Evolutionary conservation across 73 alveolate species (phyloP), one percentile per base, ranked within the genome.

Genomic region (Paramecium octaurelia): DNA sequence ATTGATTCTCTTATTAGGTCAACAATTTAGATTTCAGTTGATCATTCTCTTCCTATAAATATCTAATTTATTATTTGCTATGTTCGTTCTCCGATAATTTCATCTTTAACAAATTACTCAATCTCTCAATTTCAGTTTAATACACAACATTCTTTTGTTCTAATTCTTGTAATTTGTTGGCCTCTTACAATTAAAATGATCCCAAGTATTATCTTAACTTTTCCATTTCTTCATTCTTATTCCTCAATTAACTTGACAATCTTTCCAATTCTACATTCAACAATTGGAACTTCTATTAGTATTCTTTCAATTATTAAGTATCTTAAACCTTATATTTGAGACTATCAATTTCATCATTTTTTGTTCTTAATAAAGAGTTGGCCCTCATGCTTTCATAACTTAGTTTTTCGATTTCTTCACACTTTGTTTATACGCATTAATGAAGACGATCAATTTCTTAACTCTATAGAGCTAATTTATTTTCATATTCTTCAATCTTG

Each of bases 211-310:
- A 34, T 71, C 86, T 71, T 0, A 71, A 10, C 12, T 34, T 71
- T 36, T 71, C 86, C 31, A 71, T 71, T 71, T 71, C 86, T 0
- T 71, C 86, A 71, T 71, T 71, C 12, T 71, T 71, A 71, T 29
- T 71, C 34, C 60, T 71, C 14, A 71, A 71, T 71, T 71, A 14
- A 14, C n/a, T 24, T 29, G 86, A 23, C 40, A 71, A 16, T 71
- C 86, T 71, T n/a, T 71, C 86, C n/a, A 71, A 1, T 8, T 71
- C 86, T 23, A 18, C 40, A 71, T 21, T 71, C 31, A 71, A 31
- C 11, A 71, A 29, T 7, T 27, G 2, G 8, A 71, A 7, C 34
- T 71, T 71, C 27, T 29, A 71, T 71, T 71, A 34, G 12, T 71
- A 71, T 10, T 59, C 77, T 59, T 59, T 59, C n/a, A 71, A 36